phyloP scores from a whole-genome alignment of 75 land plant genomes.

The Adiantum capillusveneris region DNA sequence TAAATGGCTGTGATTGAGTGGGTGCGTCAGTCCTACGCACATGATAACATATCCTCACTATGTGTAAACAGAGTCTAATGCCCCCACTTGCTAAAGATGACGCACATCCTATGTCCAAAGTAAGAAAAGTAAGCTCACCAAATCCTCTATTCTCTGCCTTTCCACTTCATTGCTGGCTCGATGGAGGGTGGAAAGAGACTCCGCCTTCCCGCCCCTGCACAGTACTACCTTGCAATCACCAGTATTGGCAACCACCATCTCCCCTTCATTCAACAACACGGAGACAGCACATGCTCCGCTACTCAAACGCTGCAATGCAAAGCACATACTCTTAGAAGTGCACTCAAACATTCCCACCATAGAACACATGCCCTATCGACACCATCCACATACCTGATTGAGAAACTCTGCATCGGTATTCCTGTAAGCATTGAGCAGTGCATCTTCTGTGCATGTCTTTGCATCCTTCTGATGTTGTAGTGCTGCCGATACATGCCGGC shows the following conservation, averaged over 20 bases:
- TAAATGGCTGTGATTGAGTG: not conserved
- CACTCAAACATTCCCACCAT: not conserved
- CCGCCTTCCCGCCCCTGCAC: conserved; percentile 49
- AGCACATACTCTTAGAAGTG: not conserved
- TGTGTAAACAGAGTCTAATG: too few species aligned
- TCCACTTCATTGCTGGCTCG: conserved; percentile 44
- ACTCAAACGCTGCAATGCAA: conserved; percentile 25
- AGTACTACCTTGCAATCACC: conserved; percentile 69
- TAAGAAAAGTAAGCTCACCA: conserved; percentile 2
- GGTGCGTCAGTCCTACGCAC: not conserved
- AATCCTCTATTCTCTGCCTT: conserved; percentile 37
- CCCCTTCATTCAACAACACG: conserved; percentile 39
- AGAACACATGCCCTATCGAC: not conserved
- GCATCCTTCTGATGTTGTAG: conserved; percentile 17
- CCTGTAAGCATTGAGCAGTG: conserved; percentile 49
- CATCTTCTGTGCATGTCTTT: conserved; percentile 24
- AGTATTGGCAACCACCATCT: conserved; percentile 51
- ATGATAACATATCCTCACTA: not conserved
- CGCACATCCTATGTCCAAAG: too few species aligned
- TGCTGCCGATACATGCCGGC: conserved; percentile 34
- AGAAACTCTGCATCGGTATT: conserved; percentile 57
- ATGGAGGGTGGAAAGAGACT: conserved; percentile 50
- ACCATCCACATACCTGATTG: conserved; percentile 24
- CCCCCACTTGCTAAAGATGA: too few species aligned
- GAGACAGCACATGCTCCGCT: conserved; percentile 67